Percentiles rank a stretch among this genome's conserved stretches.
These are phyloP conservation scores for Nicotiana benthamiana DNA, from an alignment of 257 asterid species.

Conservation along the genomic window DNA sequence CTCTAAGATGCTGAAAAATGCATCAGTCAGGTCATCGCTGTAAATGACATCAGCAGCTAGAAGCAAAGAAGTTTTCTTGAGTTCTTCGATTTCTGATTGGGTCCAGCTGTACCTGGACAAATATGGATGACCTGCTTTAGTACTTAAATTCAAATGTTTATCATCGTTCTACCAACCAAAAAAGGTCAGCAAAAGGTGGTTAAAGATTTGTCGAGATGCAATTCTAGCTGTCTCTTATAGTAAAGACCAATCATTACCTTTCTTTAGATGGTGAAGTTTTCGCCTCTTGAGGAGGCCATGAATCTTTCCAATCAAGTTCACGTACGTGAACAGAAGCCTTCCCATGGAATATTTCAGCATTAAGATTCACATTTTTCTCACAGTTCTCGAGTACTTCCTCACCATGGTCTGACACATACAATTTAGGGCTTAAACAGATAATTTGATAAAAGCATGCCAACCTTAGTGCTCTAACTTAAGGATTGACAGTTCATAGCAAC, in stretches of 20 bases:
- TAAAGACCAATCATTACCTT: constrained; percentile 27
- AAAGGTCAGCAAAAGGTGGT: not conserved
- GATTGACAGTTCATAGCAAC: not conserved
- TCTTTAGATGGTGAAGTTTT: constrained; percentile 26
- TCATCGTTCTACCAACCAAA: not conserved
- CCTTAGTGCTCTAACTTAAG: not conserved
- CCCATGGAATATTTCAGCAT: constrained; percentile 36
- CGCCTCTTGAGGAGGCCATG: constrained; percentile 54
- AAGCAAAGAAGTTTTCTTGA: constrained; percentile 61
- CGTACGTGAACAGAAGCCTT: constrained; percentile 58
- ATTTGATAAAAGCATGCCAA: not conserved
- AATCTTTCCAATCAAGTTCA: constrained; percentile 83
- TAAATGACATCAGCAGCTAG: constrained; percentile 96
- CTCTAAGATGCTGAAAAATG: constrained; percentile 51
- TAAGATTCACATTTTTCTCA: constrained; percentile 47
- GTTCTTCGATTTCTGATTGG: constrained; percentile 54
- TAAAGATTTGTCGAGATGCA: not conserved
- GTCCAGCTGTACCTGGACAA: constrained; percentile 63
- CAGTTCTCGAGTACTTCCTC: constrained; percentile 74
- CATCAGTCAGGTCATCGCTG: constrained; percentile 71
- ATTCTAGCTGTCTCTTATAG: not conserved
- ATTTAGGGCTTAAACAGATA: not conserved
- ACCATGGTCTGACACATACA: constrained; percentile 52
- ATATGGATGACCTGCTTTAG: constrained; percentile 7
- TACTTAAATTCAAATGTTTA: not conserved